phyloP scores from a whole-genome alignment of 768 basidiomycete species.

The Ramaria sp. region DNA sequence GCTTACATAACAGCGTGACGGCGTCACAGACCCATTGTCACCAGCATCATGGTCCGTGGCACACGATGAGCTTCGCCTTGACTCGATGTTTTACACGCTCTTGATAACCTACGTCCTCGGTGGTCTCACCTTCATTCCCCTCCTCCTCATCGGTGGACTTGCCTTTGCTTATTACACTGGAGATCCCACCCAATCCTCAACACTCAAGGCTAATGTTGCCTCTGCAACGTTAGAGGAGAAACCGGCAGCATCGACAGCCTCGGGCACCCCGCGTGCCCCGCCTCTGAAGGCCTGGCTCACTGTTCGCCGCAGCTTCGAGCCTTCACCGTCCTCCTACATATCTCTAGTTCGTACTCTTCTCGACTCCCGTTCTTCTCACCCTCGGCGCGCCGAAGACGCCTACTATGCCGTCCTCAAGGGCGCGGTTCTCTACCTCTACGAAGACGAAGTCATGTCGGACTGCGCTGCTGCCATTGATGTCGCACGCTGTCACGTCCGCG shows the following conservation, averaged over 20 bases:
- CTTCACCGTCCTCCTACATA: constrained; percentile 50
- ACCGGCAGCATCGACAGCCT: constrained; percentile 19
- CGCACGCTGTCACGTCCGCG: constrained; percentile 60
- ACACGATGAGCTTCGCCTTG: background rate
- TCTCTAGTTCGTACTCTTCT: constrained; percentile 71
- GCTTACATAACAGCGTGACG: no score
- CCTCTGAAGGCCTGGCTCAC: constrained; percentile 77
- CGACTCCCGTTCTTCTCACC: constrained; percentile 76
- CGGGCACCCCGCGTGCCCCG: constrained; percentile 28
- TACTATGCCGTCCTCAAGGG: constrained; percentile 92
- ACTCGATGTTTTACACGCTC: constrained; percentile 44
- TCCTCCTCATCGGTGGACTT: constrained; percentile 48
- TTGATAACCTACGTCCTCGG: constrained; percentile 83
- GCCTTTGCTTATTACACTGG: constrained; percentile 74
- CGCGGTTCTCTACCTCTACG: no score
- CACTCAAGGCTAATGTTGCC: constrained; percentile 24
- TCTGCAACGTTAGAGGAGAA: constrained; percentile 14
- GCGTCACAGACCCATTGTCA: no score
- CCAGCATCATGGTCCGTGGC: background rate
- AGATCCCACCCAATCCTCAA: constrained; percentile 57
- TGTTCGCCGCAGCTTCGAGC: constrained; percentile 68
- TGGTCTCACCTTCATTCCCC: constrained; percentile 82
- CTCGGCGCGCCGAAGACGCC: constrained; percentile 78
- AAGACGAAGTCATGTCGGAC: constrained; percentile 82
- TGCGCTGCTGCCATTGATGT: constrained; percentile 88